Conservation (phyloP, 1,284 basidiomycete species). For the Ceratobasidium theobromae region DNA sequence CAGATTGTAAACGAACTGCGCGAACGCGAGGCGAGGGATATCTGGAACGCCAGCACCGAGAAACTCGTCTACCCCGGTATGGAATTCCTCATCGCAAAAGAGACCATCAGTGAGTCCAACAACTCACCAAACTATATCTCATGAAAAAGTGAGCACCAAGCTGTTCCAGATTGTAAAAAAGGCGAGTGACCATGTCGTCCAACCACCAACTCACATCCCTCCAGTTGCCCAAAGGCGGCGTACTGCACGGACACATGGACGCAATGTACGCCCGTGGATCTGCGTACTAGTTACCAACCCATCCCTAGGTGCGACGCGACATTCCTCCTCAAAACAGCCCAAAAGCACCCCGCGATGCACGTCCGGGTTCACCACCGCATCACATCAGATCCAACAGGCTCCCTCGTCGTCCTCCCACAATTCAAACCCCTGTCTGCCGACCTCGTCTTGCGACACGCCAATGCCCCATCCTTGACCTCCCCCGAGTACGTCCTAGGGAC, state of each 20-base stretch:
- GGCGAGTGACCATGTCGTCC: neutral
- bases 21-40: constrained; percentile 52
- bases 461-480: constrained; percentile 46
- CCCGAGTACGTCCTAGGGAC: constrained; percentile 47
- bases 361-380: constrained; percentile 51
- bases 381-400: constrained; percentile 45
- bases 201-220: neutral
- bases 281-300: neutral
- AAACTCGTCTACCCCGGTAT: constrained; percentile 68
- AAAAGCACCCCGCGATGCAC: constrained; percentile 59
- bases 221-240: constrained; percentile 75
- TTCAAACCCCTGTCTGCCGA: constrained; percentile 32
- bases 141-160: constrained; percentile 59
- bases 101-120: constrained; percentile 32
- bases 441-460: neutral
- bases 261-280: constrained; percentile 46
- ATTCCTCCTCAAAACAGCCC: constrained; percentile 54
- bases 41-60: constrained; percentile 60
- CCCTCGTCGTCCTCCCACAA: constrained; percentile 39
- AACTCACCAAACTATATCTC: constrained; percentile 60
- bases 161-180: constrained; percentile 17
- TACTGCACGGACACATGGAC: constrained; percentile 70
- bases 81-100: constrained; percentile 66
- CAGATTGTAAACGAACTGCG: constrained; percentile 56
- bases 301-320: constrained; percentile 50